Percentiles rank a stretch among this genome's conserved stretches.
Conservation (phyloP, 371 early-diverging fungal species). For the Lichtheimia corymbifera region DNA sequence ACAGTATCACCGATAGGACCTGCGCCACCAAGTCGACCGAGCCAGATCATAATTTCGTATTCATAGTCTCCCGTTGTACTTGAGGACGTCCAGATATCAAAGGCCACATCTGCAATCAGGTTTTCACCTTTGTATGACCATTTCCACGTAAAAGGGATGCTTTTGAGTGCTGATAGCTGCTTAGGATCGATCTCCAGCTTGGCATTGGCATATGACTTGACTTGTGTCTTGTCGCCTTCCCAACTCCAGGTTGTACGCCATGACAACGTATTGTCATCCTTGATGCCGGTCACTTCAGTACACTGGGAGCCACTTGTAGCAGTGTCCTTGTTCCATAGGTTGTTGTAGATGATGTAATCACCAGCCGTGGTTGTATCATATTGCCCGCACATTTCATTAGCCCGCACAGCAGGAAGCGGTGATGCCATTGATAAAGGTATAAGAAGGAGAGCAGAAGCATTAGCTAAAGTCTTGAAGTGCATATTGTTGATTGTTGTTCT, state of each 20-base stretch:
- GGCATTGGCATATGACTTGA: constrained; percentile 19
- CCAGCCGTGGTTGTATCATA: constrained; percentile 10
- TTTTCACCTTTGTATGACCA: constrained; percentile 16
- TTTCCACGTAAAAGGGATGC: constrained; percentile 13
- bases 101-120: constrained; percentile 13
- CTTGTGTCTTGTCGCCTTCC: constrained; percentile 10
- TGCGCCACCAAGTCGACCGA: constrained; percentile 15
- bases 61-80: constrained; percentile 6
- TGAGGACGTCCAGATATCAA: constrained; percentile 17
- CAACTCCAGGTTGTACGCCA: constrained; percentile 16
- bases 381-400: constrained; percentile 13
- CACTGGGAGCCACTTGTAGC: constrained; percentile 15
- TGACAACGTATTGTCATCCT: constrained; percentile 6
- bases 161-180: constrained; percentile 1
- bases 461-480: constrained; percentile 1
- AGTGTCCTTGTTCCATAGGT: constrained; percentile 3
- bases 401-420: no score
- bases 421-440: no score
- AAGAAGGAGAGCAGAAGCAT: background rate
- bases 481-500: background rate
- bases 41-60: constrained; percentile 16
- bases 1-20: constrained; percentile 13
- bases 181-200: constrained; percentile 6
- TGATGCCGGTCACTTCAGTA: constrained; percentile 1
- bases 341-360: constrained; percentile 14